Evolutionary conservation across 2,329 filamentous ascomycete genomes (phyloP).

Genomic region (Xylariaceae sp.): DNA sequence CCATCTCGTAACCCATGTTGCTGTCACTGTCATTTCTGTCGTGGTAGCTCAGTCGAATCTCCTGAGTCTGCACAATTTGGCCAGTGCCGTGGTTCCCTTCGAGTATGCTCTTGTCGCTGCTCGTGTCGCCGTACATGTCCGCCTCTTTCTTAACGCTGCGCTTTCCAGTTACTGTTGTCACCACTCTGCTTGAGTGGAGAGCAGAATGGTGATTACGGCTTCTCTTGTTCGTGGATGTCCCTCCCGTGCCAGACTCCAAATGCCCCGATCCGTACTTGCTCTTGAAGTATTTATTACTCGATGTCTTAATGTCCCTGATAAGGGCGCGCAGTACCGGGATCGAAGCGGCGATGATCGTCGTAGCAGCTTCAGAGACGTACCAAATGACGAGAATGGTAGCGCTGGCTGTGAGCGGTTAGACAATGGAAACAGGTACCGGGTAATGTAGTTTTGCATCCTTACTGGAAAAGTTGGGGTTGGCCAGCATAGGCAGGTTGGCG

Average conservation of each 20-base stretch:
- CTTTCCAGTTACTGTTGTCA: slow-evolving; percentile 18
- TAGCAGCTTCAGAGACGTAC: slow-evolving; percentile 27
- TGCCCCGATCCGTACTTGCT: slow-evolving; percentile 9
- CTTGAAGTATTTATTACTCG: slow-evolving; percentile 17
- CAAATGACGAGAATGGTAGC: slow-evolving; percentile 25
- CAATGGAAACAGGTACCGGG: too few relatives aligned
- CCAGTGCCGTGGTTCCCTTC: slow-evolving; percentile 13
- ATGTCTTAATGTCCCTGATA: slow-evolving; percentile 24
- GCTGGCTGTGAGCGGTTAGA: slow-evolving; percentile 9
- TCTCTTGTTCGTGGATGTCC: not conserved
- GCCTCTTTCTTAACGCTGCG: slow-evolving; percentile 8
- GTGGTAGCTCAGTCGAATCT: slow-evolving; percentile 22
- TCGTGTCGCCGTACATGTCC: slow-evolving; percentile 14
- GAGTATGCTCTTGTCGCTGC: slow-evolving; percentile 24
- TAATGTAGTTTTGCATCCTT: not conserved
- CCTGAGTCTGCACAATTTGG: slow-evolving; percentile 23
- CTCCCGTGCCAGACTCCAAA: slow-evolving; percentile 15
- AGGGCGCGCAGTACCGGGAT: slow-evolving; percentile 35
- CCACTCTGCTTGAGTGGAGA: slow-evolving; percentile 16
- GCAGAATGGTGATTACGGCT: slow-evolving; percentile 3
- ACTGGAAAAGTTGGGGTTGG: slow-evolving; percentile 20
- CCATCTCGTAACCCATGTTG: slow-evolving; percentile 22
- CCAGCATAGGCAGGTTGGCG: slow-evolving; percentile 17
- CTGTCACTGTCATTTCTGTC: slow-evolving; percentile 23
- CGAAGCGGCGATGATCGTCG: slow-evolving; percentile 30